phyloP scores from a whole-genome alignment of 768 basidiomycete genomes.

The Termitomyces sp. region DNA sequence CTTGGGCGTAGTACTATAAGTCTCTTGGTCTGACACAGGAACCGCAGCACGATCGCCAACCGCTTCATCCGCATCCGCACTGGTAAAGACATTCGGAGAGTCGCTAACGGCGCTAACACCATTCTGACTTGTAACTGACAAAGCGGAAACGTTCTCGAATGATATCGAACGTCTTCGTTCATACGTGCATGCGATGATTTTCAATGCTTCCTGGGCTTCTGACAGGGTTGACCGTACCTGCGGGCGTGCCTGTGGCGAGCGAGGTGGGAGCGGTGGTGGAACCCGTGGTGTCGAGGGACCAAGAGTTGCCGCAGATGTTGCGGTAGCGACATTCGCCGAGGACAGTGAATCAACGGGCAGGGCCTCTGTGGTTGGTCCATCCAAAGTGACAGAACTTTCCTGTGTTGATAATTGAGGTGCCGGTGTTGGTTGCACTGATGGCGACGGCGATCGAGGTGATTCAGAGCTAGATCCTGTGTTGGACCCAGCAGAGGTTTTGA shows the following conservation, averaged over 20 bases:
- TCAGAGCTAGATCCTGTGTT: constrained; percentile 6
- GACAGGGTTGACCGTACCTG: constrained; percentile 17
- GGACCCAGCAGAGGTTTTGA: constrained; percentile 48
- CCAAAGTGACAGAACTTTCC: constrained; percentile 5
- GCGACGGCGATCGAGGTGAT: constrained; percentile 8
- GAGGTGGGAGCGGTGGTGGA: constrained; percentile 45
- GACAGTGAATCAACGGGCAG: constrained; percentile 1
- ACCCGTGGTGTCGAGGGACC: constrained; percentile 28
- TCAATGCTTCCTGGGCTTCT: constrained; percentile 46
- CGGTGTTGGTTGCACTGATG: constrained; percentile 3
- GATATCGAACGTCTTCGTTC: constrained; percentile 20
- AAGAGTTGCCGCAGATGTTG: background rate
- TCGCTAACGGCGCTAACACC: background rate
- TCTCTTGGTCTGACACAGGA: constrained; percentile 5
- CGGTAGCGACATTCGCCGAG: background rate
- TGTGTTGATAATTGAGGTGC: constrained; percentile 5
- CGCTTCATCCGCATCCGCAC: background rate
- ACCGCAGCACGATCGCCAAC: background rate
- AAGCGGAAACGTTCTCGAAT: background rate
- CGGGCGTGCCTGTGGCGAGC: constrained; percentile 23
- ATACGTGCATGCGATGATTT: constrained; percentile 49
- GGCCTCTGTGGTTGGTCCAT: background rate
- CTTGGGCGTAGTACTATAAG: background rate
- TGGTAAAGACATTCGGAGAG: background rate
- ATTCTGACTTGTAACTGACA: constrained; percentile 1